Conservation (phyloP, 2,329 filamentous ascomycete species). For the Raffaelea deltoideospora region DNA sequence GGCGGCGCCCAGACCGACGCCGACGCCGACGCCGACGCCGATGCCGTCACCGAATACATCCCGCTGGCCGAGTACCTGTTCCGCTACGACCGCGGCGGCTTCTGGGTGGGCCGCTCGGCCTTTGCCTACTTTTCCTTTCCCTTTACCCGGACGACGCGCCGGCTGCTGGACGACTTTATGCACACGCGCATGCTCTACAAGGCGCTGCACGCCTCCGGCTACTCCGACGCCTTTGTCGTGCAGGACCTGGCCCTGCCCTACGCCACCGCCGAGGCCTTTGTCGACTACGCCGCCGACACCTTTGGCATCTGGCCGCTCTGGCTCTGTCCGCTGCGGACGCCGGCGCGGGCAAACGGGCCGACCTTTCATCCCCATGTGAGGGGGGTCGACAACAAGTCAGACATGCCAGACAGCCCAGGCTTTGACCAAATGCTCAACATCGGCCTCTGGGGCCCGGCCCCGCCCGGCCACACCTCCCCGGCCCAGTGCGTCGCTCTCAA, state of each 20-base stretch:
- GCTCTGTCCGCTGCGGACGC: constrained; percentile 41
- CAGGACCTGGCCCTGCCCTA: constrained; percentile 51
- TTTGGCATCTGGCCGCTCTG: constrained; percentile 45
- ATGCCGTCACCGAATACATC: constrained; percentile 34
- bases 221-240: constrained; percentile 49
- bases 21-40: constrained; percentile 3
- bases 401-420: constrained; percentile 4
- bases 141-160: constrained; percentile 49
- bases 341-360: constrained; percentile 23
- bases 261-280: constrained; percentile 31
- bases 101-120: constrained; percentile 54
- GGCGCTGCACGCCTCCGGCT: constrained; percentile 52
- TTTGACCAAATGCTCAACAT: constrained; percentile 48
- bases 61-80: constrained; percentile 61
- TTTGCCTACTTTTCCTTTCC: constrained; percentile 53
- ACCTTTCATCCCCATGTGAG: constrained; percentile 39
- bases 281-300: constrained; percentile 35
- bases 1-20: constrained; percentile 25
- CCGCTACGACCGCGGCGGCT: constrained; percentile 60
- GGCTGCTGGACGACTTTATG: constrained; percentile 56
- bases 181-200: constrained; percentile 63
- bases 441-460: constrained; percentile 69
- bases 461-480: no score
- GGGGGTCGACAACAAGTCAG: background rate
- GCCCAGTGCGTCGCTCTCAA: constrained; percentile 54